Conservation (phyloP, 2,329 filamentous ascomycete genomes). For the Neoscytalidium dimidiatum region DNA sequence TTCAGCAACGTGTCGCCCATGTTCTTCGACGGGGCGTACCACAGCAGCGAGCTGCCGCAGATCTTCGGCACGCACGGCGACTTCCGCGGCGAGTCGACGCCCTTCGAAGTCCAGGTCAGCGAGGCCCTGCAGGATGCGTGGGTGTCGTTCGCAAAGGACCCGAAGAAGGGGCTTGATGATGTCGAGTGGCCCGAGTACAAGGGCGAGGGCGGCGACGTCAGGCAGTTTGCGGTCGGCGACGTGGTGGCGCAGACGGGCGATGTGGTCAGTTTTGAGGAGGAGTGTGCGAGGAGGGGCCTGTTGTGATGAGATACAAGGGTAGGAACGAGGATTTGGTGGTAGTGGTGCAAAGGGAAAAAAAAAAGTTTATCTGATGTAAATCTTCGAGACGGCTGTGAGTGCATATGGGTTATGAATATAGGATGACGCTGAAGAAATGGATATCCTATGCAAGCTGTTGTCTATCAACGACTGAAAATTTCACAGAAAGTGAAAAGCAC, state of each 20-base stretch:
- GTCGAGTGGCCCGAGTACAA: constrained; percentile 37
- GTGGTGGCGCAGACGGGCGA: constrained; percentile 12
- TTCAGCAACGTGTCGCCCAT: constrained; percentile 5
- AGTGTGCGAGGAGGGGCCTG: constrained; percentile 10
- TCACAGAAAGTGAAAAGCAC: too few relatives aligned
- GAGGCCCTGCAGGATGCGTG: constrained; percentile 40
- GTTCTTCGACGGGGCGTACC: constrained; percentile 28
- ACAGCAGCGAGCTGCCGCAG: constrained; percentile 29
- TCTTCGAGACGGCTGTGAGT: neutral
- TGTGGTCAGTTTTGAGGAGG: neutral
- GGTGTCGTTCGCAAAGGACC: constrained; percentile 38
- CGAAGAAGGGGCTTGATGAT: constrained; percentile 29
- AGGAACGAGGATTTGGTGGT: neutral
- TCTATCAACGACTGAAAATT: too few relatives aligned
- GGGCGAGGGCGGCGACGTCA: neutral
- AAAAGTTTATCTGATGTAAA: neutral
- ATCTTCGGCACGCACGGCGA: constrained; percentile 29
- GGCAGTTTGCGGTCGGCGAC: constrained; percentile 10
- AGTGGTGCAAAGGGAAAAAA: too few relatives aligned
- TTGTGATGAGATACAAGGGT: neutral
- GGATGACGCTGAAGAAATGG: neutral
- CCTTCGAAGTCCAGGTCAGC: constrained; percentile 34
- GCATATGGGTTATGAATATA: neutral
- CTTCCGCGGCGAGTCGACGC: constrained; percentile 24
- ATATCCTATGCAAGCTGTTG: too few relatives aligned